Conservation (phyloP, 2,329 filamentous ascomycete genomes). For the Coniosporium tulheliwenetii region DNA sequence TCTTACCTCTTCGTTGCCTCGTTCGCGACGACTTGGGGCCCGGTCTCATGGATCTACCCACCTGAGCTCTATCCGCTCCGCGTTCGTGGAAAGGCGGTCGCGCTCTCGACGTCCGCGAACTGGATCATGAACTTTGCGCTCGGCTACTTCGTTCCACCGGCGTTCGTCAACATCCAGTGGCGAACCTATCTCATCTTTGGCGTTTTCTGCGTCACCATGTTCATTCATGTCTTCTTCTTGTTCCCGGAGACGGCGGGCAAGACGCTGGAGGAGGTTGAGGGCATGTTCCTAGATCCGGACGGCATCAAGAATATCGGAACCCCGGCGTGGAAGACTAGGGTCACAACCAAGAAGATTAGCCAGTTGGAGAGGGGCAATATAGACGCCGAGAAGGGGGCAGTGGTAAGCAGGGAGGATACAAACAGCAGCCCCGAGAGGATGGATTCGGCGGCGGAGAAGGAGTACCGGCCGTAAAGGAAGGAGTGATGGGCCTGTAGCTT, state of each 20-base stretch:
- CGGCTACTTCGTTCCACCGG: constrained; percentile 41
- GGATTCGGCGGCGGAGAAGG: no score
- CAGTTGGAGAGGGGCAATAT: constrained; percentile 9
- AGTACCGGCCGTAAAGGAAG: no score
- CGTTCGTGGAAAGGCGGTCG: constrained; percentile 47
- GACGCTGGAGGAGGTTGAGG: constrained; percentile 63
- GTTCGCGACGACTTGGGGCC: constrained; percentile 50
- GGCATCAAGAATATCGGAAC: constrained; percentile 22
- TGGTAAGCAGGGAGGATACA: no score
- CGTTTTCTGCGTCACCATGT: constrained; percentile 52
- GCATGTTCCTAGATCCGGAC: constrained; percentile 41
- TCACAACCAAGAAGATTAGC: constrained; percentile 5
- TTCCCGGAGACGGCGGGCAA: constrained; percentile 58
- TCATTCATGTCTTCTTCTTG: constrained; percentile 51
- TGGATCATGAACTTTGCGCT: constrained; percentile 46
- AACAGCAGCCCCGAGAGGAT: no score
- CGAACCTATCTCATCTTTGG: constrained; percentile 57
- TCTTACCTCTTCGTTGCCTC: constrained; percentile 59
- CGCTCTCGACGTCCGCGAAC: constrained; percentile 43
- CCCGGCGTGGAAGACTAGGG: constrained; percentile 39
- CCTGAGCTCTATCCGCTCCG: constrained; percentile 47
- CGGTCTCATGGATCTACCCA: constrained; percentile 41
- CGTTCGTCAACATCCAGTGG: constrained; percentile 42
- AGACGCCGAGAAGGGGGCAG: not conserved
- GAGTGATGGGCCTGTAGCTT: no score